phyloP scores from a whole-genome alignment of 2,329 filamentous ascomycete species.

The Colletotrichum sidae region DNA sequence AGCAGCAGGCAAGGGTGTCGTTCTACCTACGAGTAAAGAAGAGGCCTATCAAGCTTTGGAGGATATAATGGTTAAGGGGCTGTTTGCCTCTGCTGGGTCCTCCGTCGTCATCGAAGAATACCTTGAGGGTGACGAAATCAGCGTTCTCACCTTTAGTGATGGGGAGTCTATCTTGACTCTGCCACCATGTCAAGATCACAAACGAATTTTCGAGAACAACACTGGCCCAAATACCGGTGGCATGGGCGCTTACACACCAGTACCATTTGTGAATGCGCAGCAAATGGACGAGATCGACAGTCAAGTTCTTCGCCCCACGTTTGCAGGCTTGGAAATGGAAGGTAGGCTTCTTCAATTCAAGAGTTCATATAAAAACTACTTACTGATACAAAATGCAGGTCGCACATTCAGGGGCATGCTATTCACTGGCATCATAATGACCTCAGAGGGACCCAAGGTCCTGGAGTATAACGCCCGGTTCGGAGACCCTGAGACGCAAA shows the following conservation, averaged over 20 bases:
- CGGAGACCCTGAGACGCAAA: constrained; percentile 93
- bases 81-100: constrained; percentile 87
- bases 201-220: constrained; percentile 92
- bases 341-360: constrained; percentile 1
- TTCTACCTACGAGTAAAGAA: constrained; percentile 83
- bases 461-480: constrained; percentile 95
- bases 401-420: constrained; percentile 77
- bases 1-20: constrained; percentile 95
- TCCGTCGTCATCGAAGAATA: constrained; percentile 98
- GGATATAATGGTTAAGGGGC: constrained; percentile 89
- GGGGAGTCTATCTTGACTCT: constrained; percentile 86
- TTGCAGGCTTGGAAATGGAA: constrained; percentile 67
- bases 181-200: constrained; percentile 95
- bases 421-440: constrained; percentile 96
- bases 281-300: constrained; percentile 83
- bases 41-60: constrained; percentile 86
- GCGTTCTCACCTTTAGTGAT: constrained; percentile 91
- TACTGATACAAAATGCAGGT: not conserved
- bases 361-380: not conserved
- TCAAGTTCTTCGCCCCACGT: constrained; percentile 88
- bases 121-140: constrained; percentile 90
- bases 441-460: constrained; percentile 80
- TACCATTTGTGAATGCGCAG: constrained; percentile 79
- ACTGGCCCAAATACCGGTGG: constrained; percentile 94
- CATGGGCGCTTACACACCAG: constrained; percentile 98